Evolutionary conservation across 805 yeast species (phyloP).

Genomic region (Yarrowia deformans): DNA sequence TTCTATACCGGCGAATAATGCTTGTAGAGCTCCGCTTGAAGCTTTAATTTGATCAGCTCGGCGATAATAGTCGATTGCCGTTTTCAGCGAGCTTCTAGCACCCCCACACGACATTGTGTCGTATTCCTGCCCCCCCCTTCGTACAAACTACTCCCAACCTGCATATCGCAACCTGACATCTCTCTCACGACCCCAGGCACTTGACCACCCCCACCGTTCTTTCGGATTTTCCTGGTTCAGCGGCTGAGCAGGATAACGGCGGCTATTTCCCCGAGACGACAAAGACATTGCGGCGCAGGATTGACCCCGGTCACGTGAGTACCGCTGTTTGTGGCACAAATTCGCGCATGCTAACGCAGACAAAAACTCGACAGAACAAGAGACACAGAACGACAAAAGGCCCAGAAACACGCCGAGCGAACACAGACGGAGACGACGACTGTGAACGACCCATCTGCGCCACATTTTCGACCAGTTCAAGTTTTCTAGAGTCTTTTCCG

Average conservation of each 20-base stretch:
- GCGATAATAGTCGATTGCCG: not conserved
- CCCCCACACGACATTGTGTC: not conserved
- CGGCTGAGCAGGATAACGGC: not conserved
- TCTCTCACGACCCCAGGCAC: slow-evolving; percentile 12
- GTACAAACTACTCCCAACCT: slow-evolving; percentile 3
- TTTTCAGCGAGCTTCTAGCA: not conserved
- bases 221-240: not conserved
- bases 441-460: not conserved
- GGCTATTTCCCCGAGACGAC: not conserved
- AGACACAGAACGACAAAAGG: not conserved
- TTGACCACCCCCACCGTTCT: not conserved
- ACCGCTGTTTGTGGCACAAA: not conserved
- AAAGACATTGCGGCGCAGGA: not conserved
- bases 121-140: not conserved
- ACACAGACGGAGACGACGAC: not conserved
- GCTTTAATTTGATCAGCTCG: not conserved
- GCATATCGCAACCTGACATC: slow-evolving; percentile 34
- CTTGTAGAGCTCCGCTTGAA: not conserved
- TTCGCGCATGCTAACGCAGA: slow-evolving; percentile 19
- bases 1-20: not conserved
- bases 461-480: too few species aligned
- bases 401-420: not conserved
- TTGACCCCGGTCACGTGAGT: slow-evolving; percentile 4
- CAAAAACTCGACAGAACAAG: not conserved
- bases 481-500: too few species aligned